These are phyloP conservation scores for Grosmannia clavigera DNA, from an alignment of 2,329 filamentous ascomycete genomes.

Conservation along the genomic window DNA sequence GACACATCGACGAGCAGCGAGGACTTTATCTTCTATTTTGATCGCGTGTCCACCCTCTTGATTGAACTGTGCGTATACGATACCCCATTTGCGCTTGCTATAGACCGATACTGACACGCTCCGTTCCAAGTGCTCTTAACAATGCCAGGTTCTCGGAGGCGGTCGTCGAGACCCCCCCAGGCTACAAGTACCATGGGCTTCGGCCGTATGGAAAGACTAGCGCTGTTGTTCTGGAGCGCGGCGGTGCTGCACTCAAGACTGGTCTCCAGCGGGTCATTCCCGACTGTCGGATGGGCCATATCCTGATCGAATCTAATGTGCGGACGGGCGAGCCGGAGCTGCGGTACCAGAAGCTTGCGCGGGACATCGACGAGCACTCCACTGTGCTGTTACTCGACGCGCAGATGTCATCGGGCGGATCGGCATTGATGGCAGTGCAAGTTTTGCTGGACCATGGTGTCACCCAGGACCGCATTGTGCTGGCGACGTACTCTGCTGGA, in stretches of 20 bases:
- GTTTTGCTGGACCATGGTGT: constrained; percentile 94
- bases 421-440: constrained; percentile 83
- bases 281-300: constrained; percentile 76
- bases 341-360: constrained; percentile 73
- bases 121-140: constrained; percentile 52
- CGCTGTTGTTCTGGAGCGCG: constrained; percentile 78
- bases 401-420: constrained; percentile 87
- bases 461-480: constrained; percentile 68
- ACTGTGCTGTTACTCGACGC: constrained; percentile 73
- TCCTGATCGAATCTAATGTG: constrained; percentile 82
- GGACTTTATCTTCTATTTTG: constrained; percentile 97
- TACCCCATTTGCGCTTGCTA: neutral
- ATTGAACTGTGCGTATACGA: constrained; percentile 51
- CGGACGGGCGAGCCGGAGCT: constrained; percentile 83
- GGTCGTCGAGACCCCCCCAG: constrained; percentile 58
- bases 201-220: constrained; percentile 60
- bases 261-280: constrained; percentile 84
- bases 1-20: constrained; percentile 67
- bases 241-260: constrained; percentile 77
- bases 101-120: neutral
- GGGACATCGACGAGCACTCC: constrained; percentile 60
- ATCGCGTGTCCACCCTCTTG: constrained; percentile 72
- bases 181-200: constrained; percentile 59
- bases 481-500: constrained; percentile 87
- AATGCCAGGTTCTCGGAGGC: constrained; percentile 56